A percentile compares a stretch with the other conserved stretches of the same genome.
These are phyloP conservation scores for Ramaria sp. DNA, from an alignment of 768 basidiomycete genomes.

Conservation along the genomic window DNA sequence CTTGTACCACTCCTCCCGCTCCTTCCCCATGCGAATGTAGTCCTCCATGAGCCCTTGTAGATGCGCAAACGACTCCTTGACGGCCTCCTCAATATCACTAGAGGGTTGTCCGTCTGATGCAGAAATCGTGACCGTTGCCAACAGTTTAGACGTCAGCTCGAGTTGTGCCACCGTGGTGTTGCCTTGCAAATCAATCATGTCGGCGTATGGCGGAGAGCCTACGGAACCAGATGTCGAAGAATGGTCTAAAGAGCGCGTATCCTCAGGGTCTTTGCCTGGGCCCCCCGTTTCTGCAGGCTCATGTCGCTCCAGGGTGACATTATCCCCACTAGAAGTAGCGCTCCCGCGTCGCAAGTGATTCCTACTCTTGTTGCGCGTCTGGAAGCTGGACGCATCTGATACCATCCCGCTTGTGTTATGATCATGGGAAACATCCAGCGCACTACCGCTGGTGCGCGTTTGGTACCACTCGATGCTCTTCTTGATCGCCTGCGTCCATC, in stretches of 20 bases:
- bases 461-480: conserved; percentile 65
- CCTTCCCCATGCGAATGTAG: conserved; percentile 56
- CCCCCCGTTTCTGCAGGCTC: neutral
- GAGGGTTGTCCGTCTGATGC: conserved; percentile 13
- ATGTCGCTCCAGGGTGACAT: neutral
- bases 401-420: neutral
- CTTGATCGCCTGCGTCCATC: conserved; percentile 73
- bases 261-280: neutral
- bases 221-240: conserved; percentile 5
- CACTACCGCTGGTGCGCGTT: neutral
- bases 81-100: conserved; percentile 25
- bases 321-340: neutral
- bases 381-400: neutral
- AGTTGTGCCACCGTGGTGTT: conserved; percentile 66
- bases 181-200: conserved; percentile 52
- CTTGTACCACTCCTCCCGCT: conserved; percentile 77
- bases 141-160: conserved; percentile 60
- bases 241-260: conserved; percentile 1
- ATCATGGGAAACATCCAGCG: neutral
- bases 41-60: conserved; percentile 53
- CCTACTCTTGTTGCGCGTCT: neutral
- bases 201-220: conserved; percentile 41
- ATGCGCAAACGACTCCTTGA: conserved; percentile 47
- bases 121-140: conserved; percentile 33
- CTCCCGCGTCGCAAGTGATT: neutral